Percentiles rank a stretch among this genome's conserved stretches.
Conservation (phyloP, 2,329 filamentous ascomycete genomes). For the Dactylellina haptotyla region DNA sequence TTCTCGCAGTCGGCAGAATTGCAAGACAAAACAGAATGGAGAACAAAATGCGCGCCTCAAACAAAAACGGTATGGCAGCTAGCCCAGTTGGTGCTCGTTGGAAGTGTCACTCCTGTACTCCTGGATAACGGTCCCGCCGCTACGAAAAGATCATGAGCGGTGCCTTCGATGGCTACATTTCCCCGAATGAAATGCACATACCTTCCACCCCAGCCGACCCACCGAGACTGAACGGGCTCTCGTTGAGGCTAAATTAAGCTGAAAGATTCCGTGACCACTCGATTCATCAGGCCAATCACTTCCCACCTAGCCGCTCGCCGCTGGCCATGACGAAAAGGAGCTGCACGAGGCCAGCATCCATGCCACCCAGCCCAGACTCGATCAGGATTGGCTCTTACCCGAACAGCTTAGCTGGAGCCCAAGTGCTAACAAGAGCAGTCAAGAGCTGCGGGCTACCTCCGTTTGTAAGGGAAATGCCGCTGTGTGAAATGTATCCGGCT, state of each 20-base stretch:
- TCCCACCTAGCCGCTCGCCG: constrained; percentile 42
- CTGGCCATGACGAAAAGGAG: constrained; percentile 43
- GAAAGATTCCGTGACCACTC: constrained; percentile 51
- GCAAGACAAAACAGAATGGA: too few relatives aligned
- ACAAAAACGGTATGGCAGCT: too few relatives aligned
- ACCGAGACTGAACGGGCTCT: constrained; percentile 33
- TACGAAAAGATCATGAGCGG: background rate
- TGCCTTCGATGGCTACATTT: constrained; percentile 19
- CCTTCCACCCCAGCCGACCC: background rate
- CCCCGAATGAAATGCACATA: constrained; percentile 11
- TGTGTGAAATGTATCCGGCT: constrained; percentile 43
- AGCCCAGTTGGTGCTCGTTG: too few relatives aligned
- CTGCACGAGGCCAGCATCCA: constrained; percentile 50
- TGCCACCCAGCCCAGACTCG: constrained; percentile 32
- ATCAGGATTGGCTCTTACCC: constrained; percentile 47
- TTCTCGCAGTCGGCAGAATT: background rate
- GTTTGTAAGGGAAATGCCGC: constrained; percentile 27
- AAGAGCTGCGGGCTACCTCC: constrained; percentile 31
- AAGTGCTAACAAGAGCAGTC: constrained; percentile 31
- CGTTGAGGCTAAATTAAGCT: constrained; percentile 51
- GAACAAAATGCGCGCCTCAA: too few relatives aligned
- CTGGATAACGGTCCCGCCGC: too few relatives aligned
- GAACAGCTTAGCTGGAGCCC: constrained; percentile 43
- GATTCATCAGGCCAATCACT: constrained; percentile 46
- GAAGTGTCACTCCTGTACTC: too few relatives aligned